Base-by-base conservation (phyloP, 2,329 filamentous ascomycete species). In the Fusarium camptoceras region DNA sequence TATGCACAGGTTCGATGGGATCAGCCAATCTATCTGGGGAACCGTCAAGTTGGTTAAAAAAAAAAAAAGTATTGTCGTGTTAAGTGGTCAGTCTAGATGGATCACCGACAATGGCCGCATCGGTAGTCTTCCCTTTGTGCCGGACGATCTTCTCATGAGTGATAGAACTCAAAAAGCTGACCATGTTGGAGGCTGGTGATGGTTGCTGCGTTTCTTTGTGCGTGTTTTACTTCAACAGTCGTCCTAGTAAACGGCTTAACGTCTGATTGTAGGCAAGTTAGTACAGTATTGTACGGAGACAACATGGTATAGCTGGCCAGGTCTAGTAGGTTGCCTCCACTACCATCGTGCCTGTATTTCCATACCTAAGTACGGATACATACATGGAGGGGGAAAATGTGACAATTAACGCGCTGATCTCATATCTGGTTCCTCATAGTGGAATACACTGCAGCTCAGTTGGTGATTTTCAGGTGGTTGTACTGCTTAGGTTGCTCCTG, bases 331-430 rank as follows among this genome's bases (percentile, higher is more conserved):
- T 24, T 16, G 30, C 22, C 18, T 50, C 22, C 18, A 37, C 18
- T 25, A 18, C 18, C 18, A 8, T 18, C 12, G 16, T 37, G 34
- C 30, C 20, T n/a, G 22, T n/a, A 37, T 51, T 41, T 51, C 7
- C 34, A 51, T 51, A n/a, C 34, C 34, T 10, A n/a, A 37, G 10
- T 37, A 37, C 18, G 34, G 34, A 37, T 37, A 37, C 34, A 37
- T n/a, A 37, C 10, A 37, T 42, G 25, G 34, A 25, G 25, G 22
- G 27, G 12, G n/a, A 9, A 22, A 51, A 51, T 16, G 34, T 39
- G 57, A 63, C 58, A 53, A 71, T 55, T 41, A 42, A 61, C 55
- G 25, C 14, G 72, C 65, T 69, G 72, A 74, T 74, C 72, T 73
- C 64, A 62, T 55, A 71, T 73, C 66, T 70, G 56, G 55, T 55